These are phyloP conservation scores for Blastocystis sp. DNA, from an alignment of 352 stramenopile genomes.

Conservation along the genomic window DNA sequence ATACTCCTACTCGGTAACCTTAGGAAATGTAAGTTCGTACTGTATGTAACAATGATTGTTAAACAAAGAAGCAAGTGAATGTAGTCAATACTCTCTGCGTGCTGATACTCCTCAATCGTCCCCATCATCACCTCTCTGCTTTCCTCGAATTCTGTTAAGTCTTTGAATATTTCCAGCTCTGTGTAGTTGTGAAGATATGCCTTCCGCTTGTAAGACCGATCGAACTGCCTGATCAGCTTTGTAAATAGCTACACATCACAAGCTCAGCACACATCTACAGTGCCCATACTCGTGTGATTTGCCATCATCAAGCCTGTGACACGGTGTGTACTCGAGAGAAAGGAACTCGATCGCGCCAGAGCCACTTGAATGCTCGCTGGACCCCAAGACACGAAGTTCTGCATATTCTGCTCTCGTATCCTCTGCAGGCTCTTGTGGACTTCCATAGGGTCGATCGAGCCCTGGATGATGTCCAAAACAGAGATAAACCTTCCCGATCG, in stretches of 20 bases:
- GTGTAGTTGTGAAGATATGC: slow-evolving; percentile 17
- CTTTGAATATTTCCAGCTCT: slow-evolving; percentile 33
- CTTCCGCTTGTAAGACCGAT: not conserved
- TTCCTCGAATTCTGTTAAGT: not conserved
- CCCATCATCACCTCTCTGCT: not conserved
- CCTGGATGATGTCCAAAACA: slow-evolving; percentile 99
- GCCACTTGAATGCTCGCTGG: slow-evolving; percentile 92
- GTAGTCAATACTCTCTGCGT: not conserved
- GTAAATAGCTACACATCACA: not conserved
- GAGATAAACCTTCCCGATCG: slow-evolving; percentile 96
- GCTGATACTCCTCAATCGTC: not conserved
- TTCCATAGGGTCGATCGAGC: slow-evolving; percentile 92
- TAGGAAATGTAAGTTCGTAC: not conserved
- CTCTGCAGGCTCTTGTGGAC: slow-evolving; percentile 97
- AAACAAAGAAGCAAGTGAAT: slow-evolving; percentile 3
- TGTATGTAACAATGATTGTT: not conserved
- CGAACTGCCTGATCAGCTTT: not conserved
- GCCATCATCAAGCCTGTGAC: slow-evolving; percentile 93
- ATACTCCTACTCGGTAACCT: not conserved
- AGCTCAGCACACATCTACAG: not conserved
- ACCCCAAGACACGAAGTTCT: slow-evolving; percentile 96
- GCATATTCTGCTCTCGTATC: slow-evolving; percentile 90
- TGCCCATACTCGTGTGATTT: slow-evolving; percentile 85
- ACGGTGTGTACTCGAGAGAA: not conserved
- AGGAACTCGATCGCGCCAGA: not conserved